Percentiles rank a stretch among this genome's conserved stretches.
Evolutionary conservation across 768 basidiomycete species (phyloP).

Genomic region (Hebeloma cylindrosporum): DNA sequence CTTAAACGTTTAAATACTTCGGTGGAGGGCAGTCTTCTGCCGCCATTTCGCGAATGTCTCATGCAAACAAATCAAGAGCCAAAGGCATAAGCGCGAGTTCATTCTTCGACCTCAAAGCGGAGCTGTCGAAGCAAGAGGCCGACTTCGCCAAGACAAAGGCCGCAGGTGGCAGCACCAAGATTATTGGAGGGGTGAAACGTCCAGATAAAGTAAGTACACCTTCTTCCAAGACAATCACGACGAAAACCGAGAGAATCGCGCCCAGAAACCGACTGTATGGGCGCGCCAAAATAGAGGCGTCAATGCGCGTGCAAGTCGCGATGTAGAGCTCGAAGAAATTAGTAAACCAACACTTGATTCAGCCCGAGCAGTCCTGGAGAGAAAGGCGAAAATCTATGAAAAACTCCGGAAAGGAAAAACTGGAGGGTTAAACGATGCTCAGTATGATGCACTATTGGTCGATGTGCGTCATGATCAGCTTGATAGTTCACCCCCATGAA

Average conservation of each 20-base stretch:
- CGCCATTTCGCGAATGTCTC: constrained; percentile 46
- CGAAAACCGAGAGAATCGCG: neutral
- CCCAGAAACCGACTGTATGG: constrained; percentile 79
- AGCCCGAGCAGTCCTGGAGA: constrained; percentile 67
- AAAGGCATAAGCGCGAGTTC: constrained; percentile 72
- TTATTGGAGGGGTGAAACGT: constrained; percentile 62
- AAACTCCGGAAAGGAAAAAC: constrained; percentile 76
- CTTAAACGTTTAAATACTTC: too few species aligned
- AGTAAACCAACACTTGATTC: constrained; percentile 72
- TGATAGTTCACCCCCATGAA: neutral
- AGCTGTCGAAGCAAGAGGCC: constrained; percentile 61
- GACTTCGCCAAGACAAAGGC: constrained; percentile 60
- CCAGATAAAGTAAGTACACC: constrained; percentile 60
- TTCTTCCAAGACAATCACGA: neutral
- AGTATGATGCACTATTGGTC: constrained; percentile 70
- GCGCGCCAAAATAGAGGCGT: constrained; percentile 75
- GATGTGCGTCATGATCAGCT: constrained; percentile 62
- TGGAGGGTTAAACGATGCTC: constrained; percentile 72
- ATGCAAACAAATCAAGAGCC: constrained; percentile 61
- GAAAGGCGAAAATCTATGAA: constrained; percentile 80
- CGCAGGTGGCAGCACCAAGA: constrained; percentile 49
- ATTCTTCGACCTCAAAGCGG: constrained; percentile 81
- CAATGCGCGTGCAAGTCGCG: constrained; percentile 57
- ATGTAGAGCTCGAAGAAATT: constrained; percentile 68
- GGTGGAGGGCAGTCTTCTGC: too few species aligned